Base-by-base conservation (phyloP, 306 rosid species). In the Citrullus colocynthis region DNA sequence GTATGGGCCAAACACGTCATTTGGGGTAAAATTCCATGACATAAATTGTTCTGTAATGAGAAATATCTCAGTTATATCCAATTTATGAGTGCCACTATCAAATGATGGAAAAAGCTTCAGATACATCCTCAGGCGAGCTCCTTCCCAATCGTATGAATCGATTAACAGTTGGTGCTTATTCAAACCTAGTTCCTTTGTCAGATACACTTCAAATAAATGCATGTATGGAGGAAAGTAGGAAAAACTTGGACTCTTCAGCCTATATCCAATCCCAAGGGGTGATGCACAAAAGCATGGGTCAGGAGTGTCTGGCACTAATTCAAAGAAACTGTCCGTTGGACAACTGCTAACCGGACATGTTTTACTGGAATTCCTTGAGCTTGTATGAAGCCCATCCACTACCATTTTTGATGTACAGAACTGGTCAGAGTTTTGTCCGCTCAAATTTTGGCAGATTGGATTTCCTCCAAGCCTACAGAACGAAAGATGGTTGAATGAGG, bases 231-330 rank as follows among this genome's bases (percentile, higher is more conserved):
- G 78, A 77, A 95, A 92, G 86, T 90, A 87, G 39, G 90, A 87
- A 84, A 95, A 92, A 81, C 98, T 91, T 5, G 98, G 98, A 61
- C 98, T 95, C 85, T 95, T 95, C 59, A 95, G 90, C 79, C 97
- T 87, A 81, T 95, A 95, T 58, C 89, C 90, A 77, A 95, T 72
- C 80, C 85, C 84, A 49, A 95, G 80, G 37, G 98, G 98, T 63
- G 88, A 84, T 59, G 97, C 93, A 81, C 98, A 95, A 81, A 70
- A 85, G 88, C 98, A 95, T 37, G 28, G 81, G 71, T 36, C 62
- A 48, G 89, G 86, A 30, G 92, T 84, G 52, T 79, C 77, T 24
- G 89, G 87, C 17, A 81, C 89, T 61, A 74, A 87, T 92, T 95
- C 96, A 52, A 72, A 95, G 83, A 62, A 85, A 42, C n/a, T 7